Evolutionary conservation across 176 grass and related monocot genomes (phyloP).

Genomic region (Aegilops speltoides): DNA sequence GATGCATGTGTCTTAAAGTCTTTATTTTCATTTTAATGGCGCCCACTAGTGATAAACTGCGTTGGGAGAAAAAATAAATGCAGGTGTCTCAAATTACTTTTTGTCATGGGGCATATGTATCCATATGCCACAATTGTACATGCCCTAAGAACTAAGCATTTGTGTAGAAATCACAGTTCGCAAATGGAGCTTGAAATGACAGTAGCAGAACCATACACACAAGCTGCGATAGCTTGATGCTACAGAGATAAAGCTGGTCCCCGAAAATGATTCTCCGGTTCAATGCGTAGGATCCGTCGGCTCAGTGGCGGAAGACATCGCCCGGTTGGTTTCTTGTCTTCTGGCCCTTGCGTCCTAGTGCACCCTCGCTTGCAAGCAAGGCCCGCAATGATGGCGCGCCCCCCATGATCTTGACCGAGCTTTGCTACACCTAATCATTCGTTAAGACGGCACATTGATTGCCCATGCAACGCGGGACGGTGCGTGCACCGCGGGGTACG

Average conservation of each 20-base stretch:
- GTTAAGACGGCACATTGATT: background rate
- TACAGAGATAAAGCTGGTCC: conserved; percentile 22
- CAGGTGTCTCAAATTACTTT: too few species aligned
- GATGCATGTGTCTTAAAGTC: too few species aligned
- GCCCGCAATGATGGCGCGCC: conserved; percentile 9
- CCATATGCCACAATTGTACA: too few species aligned
- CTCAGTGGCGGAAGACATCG: background rate
- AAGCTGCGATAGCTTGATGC: background rate
- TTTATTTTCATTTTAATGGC: too few species aligned
- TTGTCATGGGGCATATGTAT: too few species aligned
- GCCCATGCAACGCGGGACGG: background rate
- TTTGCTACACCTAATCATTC: conserved; percentile 34
- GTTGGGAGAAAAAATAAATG: too few species aligned
- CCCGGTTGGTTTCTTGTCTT: conserved; percentile 13
- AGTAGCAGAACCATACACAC: background rate
- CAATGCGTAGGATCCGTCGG: conserved; percentile 4
- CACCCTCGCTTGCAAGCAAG: conserved; percentile 53
- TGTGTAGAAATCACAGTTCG: background rate
- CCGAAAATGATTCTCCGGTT: background rate
- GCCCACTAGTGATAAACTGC: too few species aligned
- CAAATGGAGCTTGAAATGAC: background rate
- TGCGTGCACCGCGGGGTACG: background rate
- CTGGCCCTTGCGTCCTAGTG: conserved; percentile 7
- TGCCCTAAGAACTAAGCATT: too few species aligned
- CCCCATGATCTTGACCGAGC: conserved; percentile 11